Evolutionary conservation across 306 rosid species (phyloP), one percentile per base, ranked within the genome.

Genomic region (Ceratonia siliqua): DNA sequence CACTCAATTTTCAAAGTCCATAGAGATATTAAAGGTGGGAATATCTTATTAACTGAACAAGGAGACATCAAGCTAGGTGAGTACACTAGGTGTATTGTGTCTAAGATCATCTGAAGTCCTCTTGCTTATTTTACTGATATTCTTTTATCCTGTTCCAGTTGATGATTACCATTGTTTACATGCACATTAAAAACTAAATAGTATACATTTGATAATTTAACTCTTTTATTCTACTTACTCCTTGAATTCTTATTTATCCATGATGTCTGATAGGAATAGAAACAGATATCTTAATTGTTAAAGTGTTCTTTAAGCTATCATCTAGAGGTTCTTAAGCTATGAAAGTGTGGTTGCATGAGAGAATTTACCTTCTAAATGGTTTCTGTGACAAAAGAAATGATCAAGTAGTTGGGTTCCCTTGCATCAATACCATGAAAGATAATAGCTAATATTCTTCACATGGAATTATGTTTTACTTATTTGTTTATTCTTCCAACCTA

Each of bases 61-160:
- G 99, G 99, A 73, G 96, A 94, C 76, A 97, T 94, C 91, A 94
- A 94, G 81, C 83, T 94, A 79, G 99, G 99, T 92, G 83, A 87
- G 96, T 81, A 35, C 57, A n/a, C 80, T 78, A 58, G 49, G 55
- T 53, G 65, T 59, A 35, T 53, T 81, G 70, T 53, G 28, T 56
- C 57, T 48, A 71, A 36, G 53, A 55, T 71, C 53, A 27, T 21
- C 35, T 25, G 32, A 45, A 58, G 18, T 59, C 32, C 39, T 58
- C 74, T 22, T 33, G 36, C 20, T 32, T 43, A 55, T 67, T 72
- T 54, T 32, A n/a, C n/a, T 62, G 55, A 42, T 3, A 66, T 25
- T 27, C 6, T 45, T 25, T 3, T 24, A 9, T 45, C 12, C 30
- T 45, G 39, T 5, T 3, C 14, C 28, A 8, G 0, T 15, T 49